Conservation (phyloP, 768 basidiomycete species). For the Mycena indigotica region DNA sequence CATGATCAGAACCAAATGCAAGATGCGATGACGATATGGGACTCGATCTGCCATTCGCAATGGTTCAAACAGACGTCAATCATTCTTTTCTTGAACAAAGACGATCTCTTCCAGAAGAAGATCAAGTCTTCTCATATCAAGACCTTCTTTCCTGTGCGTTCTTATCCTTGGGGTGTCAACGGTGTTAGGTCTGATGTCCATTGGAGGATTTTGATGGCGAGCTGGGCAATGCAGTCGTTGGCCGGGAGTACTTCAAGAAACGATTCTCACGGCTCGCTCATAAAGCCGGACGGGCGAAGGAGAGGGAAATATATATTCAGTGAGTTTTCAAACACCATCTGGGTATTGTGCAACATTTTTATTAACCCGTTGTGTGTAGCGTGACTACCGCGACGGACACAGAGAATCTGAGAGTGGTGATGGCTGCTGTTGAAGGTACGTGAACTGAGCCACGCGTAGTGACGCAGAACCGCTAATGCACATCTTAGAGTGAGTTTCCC, state of each 20-base stretch:
- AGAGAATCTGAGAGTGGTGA: conserved; percentile 81
- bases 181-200: conserved; percentile 4
- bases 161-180: not conserved
- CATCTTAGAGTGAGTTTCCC: conserved; percentile 68
- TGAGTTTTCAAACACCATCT: conserved; percentile 48
- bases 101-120: conserved; percentile 89
- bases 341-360: not conserved
- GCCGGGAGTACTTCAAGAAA: conserved; percentile 86
- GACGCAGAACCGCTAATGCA: conserved; percentile 28
- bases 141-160: conserved; percentile 79
- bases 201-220: conserved; percentile 85
- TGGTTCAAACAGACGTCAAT: conserved; percentile 96
- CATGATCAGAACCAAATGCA: conserved; percentile 99
- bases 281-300: conserved; percentile 78
- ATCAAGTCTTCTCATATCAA: conserved; percentile 79
- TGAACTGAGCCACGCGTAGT: conserved; percentile 18
- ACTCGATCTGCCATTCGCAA: conserved; percentile 94
- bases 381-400: conserved; percentile 91
- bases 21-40: conserved; percentile 96
- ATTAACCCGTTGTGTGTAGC: conserved; percentile 42
- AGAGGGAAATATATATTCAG: conserved; percentile 92
- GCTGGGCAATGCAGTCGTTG: conserved; percentile 67
- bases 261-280: conserved; percentile 79
- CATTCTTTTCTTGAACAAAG: conserved; percentile 93
- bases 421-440: conserved; percentile 93